A percentile compares a stretch with the other conserved stretches of the same genome.
Evolutionary conservation across 1,284 basidiomycete genomes (phyloP).

Genomic region (Schizophyllum amplum): DNA sequence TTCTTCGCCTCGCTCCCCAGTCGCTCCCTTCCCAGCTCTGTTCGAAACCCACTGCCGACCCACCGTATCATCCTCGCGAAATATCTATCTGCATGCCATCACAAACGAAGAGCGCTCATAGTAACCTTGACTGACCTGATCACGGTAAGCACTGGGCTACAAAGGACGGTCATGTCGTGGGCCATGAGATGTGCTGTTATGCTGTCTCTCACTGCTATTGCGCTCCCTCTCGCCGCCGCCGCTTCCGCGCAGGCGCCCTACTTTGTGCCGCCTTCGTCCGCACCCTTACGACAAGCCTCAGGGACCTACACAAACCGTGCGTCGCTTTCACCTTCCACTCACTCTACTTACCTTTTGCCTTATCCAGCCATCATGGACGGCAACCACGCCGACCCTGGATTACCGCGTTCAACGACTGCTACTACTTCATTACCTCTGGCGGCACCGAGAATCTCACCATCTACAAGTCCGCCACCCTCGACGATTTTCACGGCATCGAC

Average conservation of each 20-base stretch:
- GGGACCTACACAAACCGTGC: slow-evolving; percentile 8
- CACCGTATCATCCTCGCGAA: neutral
- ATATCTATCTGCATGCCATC: neutral
- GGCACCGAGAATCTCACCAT: slow-evolving; percentile 6
- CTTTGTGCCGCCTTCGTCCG: neutral
- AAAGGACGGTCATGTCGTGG: neutral
- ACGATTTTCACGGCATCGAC: slow-evolving; percentile 5
- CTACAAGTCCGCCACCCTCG: slow-evolving; percentile 7
- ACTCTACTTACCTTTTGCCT: neutral
- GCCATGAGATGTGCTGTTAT: neutral
- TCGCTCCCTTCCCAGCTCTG: neutral
- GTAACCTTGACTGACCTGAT: neutral
- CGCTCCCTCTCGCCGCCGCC: neutral
- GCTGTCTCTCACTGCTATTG: neutral
- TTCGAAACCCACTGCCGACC: neutral
- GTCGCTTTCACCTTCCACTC: neutral
- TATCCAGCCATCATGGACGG: slow-evolving; percentile 3
- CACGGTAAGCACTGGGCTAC: neutral
- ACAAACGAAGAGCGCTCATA: neutral
- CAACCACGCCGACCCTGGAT: slow-evolving; percentile 10
- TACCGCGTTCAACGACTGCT: slow-evolving; percentile 4
- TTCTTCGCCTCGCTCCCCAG: neutral
- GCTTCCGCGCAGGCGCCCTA: neutral
- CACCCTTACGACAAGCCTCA: neutral
- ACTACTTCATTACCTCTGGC: slow-evolving; percentile 8